phyloP scores from a whole-genome alignment of 2,329 filamentous ascomycete genomes.

The Microsporum canis region DNA sequence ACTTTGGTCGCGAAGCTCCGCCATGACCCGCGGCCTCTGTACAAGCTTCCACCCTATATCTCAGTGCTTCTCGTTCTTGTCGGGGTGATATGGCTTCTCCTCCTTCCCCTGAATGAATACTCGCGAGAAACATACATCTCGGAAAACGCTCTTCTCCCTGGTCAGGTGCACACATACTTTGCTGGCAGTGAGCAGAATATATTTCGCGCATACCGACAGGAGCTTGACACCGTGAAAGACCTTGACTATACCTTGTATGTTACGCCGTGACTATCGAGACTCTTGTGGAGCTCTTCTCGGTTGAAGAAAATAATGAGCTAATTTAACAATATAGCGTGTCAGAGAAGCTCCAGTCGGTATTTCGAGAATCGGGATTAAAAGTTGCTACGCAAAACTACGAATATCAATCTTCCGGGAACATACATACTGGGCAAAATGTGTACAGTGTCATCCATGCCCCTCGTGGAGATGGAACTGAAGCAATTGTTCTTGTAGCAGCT shows the following conservation, averaged over 20 bases:
- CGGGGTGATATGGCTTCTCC: slow-evolving; percentile 77
- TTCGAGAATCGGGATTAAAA: slow-evolving; percentile 72
- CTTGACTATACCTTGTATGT: slow-evolving; percentile 27
- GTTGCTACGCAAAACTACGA: slow-evolving; percentile 78
- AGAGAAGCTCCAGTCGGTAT: slow-evolving; percentile 60
- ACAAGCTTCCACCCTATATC: slow-evolving; percentile 66
- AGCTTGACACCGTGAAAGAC: slow-evolving; percentile 50
- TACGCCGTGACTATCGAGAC: not conserved
- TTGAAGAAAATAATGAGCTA: not conserved
- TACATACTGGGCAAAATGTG: slow-evolving; percentile 71
- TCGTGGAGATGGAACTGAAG: slow-evolving; percentile 90
- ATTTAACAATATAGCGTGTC: slow-evolving; percentile 39
- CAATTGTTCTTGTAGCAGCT: slow-evolving; percentile 80
- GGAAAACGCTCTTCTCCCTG: slow-evolving; percentile 88
- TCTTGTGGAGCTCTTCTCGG: not conserved
- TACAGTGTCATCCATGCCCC: slow-evolving; percentile 91
- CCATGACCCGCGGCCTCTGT: slow-evolving; percentile 65
- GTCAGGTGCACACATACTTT: slow-evolving; percentile 97
- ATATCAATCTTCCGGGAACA: slow-evolving; percentile 65
- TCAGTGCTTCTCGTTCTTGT: slow-evolving; percentile 75
- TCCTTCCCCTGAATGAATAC: slow-evolving; percentile 82
- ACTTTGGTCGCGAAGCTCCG: slow-evolving; percentile 46
- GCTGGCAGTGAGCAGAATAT: slow-evolving; percentile 91
- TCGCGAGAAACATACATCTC: slow-evolving; percentile 91
- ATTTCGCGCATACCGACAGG: slow-evolving; percentile 78